Evolutionary conservation across 345 rosid species (phyloP), one percentile per base, ranked within the genome.

Genomic region (Eucalyptus curtisii): DNA sequence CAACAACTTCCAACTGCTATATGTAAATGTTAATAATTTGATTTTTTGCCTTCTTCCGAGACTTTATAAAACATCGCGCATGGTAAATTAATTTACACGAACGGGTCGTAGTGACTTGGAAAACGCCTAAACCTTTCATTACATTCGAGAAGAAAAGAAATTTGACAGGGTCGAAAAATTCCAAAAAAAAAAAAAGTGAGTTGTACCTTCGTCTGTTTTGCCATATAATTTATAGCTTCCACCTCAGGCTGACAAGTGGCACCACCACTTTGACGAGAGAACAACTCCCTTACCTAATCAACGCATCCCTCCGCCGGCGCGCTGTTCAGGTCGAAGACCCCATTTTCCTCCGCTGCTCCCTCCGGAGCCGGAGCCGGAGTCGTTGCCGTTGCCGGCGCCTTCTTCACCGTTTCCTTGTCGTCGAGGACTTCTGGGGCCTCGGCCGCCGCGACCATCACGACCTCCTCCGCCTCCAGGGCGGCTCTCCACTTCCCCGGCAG

Each of bases 251-350:
- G 45, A 71, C 45, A 37, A 24, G 82, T 71, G 47, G 14, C 47
- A 5, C 14, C 82, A 71, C 27, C 24, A 2, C 82, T 71, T 19
- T 27, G 47, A 71, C 45, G 45, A 37, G 82, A 19, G 45, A 71
- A 71, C 81, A 37, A 37, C 66, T 15, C 16, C n/a, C 17, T 24
- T 49, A 31, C 31, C 47, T 61, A 31, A n/a, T 24, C 86, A 80
- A 27, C 33, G 59, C 33, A 52, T 57, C 49, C 87, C n/a, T 64
- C 89, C 16, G 64, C 88, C 33, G 93, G 93, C 44, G 24, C 66
- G 27, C 79, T n/a, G 87, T 91, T 91, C 88, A 91, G 85, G 88
- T 91, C 93, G 33, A 90, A 14, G 45, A 86, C 25, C 7, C 85
- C 64, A 17, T 27, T 86, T 49, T 48, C 49, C 59, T 57, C 86